phyloP scores from a whole-genome alignment of 2,329 filamentous ascomycete species.

The Penicillium thymicola region DNA sequence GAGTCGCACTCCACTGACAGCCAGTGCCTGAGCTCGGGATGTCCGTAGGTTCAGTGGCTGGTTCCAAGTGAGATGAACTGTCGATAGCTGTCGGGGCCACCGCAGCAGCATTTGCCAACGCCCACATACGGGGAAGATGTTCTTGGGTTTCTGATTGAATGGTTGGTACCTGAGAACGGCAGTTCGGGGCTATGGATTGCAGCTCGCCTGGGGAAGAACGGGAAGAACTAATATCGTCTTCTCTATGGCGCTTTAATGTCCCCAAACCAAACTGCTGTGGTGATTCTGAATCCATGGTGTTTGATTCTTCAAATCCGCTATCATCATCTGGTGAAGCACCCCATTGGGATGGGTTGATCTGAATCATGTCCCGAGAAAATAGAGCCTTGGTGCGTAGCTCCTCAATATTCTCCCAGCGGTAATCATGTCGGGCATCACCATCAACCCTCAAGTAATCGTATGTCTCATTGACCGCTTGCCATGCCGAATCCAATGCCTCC shows the following conservation, averaged over 20 bases:
- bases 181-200: neutral
- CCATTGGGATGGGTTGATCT: neutral
- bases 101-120: neutral
- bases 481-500: neutral
- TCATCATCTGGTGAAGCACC: neutral
- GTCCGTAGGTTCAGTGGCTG: neutral
- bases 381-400: neutral
- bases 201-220: neutral
- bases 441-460: constrained; percentile 14
- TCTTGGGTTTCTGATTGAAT: neutral
- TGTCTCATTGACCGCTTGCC: constrained; percentile 10
- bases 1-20: constrained; percentile 18
- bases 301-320: neutral
- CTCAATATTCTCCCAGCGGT: neutral
- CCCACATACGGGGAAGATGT: neutral
- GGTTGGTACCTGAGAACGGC: neutral
- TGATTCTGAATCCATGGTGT: neutral
- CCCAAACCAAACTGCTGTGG: neutral
- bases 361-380: neutral
- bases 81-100: neutral
- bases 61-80: neutral
- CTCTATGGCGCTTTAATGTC: neutral
- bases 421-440: neutral
- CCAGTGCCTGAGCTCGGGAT: constrained; percentile 16
- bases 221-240: neutral